Evolutionary conservation across 148 eudicot species (phyloP), one percentile per base, ranked within the genome.

Genomic region (Dysphania ambrosioides): DNA sequence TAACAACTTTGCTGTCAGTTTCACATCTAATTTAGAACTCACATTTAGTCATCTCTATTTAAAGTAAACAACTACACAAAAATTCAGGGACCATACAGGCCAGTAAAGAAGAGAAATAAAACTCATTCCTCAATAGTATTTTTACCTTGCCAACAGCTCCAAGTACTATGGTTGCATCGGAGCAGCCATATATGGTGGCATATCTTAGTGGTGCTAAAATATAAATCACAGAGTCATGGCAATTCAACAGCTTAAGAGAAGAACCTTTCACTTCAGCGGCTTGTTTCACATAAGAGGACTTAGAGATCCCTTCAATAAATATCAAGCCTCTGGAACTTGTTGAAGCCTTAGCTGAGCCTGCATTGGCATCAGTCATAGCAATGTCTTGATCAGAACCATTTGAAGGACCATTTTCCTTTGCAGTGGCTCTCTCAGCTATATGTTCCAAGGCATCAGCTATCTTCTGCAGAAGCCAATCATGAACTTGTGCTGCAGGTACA

Each of bases 101-200:
- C 16, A 49, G 36, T 12, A 27, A 59, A 26, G 57, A 29, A 57
- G 47, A 27, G n/a, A 19, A 26, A 21, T 23, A 70, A 26, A 30
- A 56, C 27, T 9, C 15, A 70, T 64, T 34, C 11, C 30, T 19
- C 44, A 55, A n/a, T 38, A 18, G 62, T 21, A 27, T 36, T 42
- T 80, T 76, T 83, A 92, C 99, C 99, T 95, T 95, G 83, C 99
- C 97, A 78, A 95, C 92, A 41, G 99, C 99, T 70, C 99, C 99
- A 31, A 95, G 89, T 79, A 95, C 86, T 70, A 95, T 85, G 68
- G 99, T 95, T 24, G 97, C 86, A 83, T 95, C 99, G 67, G 99
- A 95, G 82, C 96, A 95, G 76, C 99, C 99, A 85, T 92, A 95
- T 59, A 95, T 73, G 64, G 94, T 90, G 79, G 97, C 99, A 80